phyloP scores from a whole-genome alignment of 305 asterid species.

The Coffea humblotiana region DNA sequence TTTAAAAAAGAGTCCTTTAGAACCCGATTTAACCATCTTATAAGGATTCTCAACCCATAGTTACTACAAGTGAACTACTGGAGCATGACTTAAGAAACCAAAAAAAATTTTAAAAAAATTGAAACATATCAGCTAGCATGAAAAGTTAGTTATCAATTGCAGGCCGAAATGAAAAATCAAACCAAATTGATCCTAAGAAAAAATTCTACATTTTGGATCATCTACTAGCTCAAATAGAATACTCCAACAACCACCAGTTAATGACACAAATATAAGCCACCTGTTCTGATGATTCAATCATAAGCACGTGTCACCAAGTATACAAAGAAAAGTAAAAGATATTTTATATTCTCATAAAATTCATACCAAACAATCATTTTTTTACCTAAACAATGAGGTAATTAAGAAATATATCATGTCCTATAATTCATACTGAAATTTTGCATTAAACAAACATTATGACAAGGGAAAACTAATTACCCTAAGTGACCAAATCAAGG shows the following conservation, averaged over 20 bases:
- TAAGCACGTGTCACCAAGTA: conserved; percentile 2
- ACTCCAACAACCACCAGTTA: conserved; percentile 1
- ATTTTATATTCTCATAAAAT: not conserved
- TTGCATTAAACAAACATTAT: not conserved
- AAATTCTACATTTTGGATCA: conserved; percentile 7
- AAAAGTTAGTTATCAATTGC: conserved; percentile 2
- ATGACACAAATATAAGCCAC: conserved; percentile 5
- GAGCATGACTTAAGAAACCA: not conserved
- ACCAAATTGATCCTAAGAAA: not conserved
- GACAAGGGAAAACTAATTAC: not conserved
- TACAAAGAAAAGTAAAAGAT: not conserved
- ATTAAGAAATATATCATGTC: conserved; percentile 3
- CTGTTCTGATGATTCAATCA: not conserved
- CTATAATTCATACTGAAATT: not conserved
- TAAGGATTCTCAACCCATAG: not conserved
- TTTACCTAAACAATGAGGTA: not conserved
- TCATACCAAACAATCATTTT: not conserved
- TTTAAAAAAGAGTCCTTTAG: conserved; percentile 9
- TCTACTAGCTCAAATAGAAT: not conserved
- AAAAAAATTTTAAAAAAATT: not conserved
- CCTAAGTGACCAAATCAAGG: not conserved
- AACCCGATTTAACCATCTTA: not conserved
- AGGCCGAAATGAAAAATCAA: conserved; percentile 3
- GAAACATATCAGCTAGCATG: not conserved
- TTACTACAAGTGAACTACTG: not conserved